Conservation (phyloP, 2,329 filamentous ascomycete species). For the Botrytis tulipae region DNA sequence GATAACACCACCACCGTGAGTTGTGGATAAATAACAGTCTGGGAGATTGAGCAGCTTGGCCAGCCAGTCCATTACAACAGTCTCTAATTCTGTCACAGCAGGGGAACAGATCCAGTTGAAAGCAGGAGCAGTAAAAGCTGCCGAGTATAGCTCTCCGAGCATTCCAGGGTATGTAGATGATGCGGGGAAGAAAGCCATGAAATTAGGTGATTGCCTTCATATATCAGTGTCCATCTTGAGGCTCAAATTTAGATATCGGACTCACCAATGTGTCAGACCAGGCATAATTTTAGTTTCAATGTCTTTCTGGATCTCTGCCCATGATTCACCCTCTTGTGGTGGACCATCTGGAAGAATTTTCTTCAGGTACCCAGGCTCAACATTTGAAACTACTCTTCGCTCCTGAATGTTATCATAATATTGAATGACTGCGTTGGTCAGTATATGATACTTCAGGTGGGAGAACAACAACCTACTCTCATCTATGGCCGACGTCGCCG, state of each 20-base stretch:
- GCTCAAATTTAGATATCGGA: slow-evolving; percentile 19
- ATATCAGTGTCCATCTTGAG: slow-evolving; percentile 13
- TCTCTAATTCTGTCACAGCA: slow-evolving; percentile 90
- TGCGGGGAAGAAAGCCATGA: slow-evolving; percentile 94
- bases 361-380: slow-evolving; percentile 82
- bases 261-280: slow-evolving; percentile 81
- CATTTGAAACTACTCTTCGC: slow-evolving; percentile 70
- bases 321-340: slow-evolving; percentile 67
- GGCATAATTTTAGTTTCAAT: slow-evolving; percentile 85
- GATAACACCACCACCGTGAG: slow-evolving; percentile 83
- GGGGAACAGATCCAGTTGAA: slow-evolving; percentile 98
- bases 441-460: not conserved
- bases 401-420: slow-evolving; percentile 77
- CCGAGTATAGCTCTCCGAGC: slow-evolving; percentile 88
- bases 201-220: slow-evolving; percentile 76
- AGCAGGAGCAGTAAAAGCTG: slow-evolving; percentile 82
- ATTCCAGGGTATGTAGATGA: slow-evolving; percentile 79
- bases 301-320: slow-evolving; percentile 78
- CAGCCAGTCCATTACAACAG: slow-evolving; percentile 89
- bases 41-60: slow-evolving; percentile 74
- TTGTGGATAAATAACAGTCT: slow-evolving; percentile 68
- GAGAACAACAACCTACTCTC: slow-evolving; percentile 60
- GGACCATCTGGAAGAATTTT: slow-evolving; percentile 69
- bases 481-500: slow-evolving; percentile 75
- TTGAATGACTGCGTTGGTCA: slow-evolving; percentile 61